Conservation (phyloP, 805 yeast genomes). For the Millerozyma miso region DNA sequence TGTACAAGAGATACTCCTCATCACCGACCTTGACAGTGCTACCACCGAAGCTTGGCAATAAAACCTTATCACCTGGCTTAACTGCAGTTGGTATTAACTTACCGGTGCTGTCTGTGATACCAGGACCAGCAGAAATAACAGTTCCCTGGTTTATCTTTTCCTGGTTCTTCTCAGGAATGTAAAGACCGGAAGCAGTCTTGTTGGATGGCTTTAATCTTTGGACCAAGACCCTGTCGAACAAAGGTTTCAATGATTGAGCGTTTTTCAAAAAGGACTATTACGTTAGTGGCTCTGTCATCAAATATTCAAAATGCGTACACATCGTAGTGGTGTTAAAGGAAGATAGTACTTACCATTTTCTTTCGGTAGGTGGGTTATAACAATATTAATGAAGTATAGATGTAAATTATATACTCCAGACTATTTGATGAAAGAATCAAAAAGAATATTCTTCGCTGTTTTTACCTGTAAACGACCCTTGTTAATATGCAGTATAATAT, state of each 20-base stretch:
- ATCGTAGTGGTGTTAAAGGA: too few relatives aligned
- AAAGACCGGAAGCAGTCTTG: slow-evolving; percentile 88
- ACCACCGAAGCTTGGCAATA: slow-evolving; percentile 95
- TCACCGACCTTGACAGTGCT: slow-evolving; percentile 82
- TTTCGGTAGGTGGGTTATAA: neutral
- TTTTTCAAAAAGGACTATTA: slow-evolving; percentile 60
- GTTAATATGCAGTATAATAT: neutral
- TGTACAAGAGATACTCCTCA: slow-evolving; percentile 76
- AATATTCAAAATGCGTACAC: neutral
- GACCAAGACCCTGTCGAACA: slow-evolving; percentile 92
- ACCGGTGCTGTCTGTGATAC: slow-evolving; percentile 72
- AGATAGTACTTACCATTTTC: slow-evolving; percentile 5
- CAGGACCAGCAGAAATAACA: slow-evolving; percentile 95
- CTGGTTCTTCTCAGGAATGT: slow-evolving; percentile 93
- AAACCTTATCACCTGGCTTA: slow-evolving; percentile 85
- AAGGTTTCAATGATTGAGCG: slow-evolving; percentile 84
- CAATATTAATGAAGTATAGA: neutral
- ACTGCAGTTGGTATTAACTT: slow-evolving; percentile 69
- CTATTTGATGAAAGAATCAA: neutral
- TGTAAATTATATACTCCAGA: neutral
- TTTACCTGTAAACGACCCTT: neutral
- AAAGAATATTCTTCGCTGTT: slow-evolving; percentile 1
- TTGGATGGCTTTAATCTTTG: slow-evolving; percentile 91
- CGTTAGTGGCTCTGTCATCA: slow-evolving; percentile 8
- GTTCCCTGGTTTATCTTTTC: slow-evolving; percentile 90